These are phyloP conservation scores for Omphalotus guepiniiformis DNA, from an alignment of 768 basidiomycete species.

Conservation along the genomic window DNA sequence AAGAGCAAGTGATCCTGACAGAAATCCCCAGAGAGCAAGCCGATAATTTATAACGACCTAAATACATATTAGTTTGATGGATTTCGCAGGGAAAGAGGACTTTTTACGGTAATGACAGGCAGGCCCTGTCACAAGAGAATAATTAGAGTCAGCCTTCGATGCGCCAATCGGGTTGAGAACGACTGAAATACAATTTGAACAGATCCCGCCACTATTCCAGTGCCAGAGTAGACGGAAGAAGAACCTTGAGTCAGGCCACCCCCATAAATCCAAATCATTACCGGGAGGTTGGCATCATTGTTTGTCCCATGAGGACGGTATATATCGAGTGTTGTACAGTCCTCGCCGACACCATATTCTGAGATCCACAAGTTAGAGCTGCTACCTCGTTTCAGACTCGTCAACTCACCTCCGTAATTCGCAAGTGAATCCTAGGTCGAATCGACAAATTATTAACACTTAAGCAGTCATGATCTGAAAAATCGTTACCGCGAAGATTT, in stretches of 20 bases:
- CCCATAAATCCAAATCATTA: background rate
- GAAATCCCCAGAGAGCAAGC: conserved; percentile 34
- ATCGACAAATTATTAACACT: background rate
- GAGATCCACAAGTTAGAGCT: background rate
- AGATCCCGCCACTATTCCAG: background rate
- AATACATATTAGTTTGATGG: conserved; percentile 15
- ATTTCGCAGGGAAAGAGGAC: background rate
- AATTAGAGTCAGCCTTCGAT: background rate
- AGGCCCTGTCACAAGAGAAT: background rate
- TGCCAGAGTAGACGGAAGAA: background rate
- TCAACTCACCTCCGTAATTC: background rate
- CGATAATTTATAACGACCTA: conserved; percentile 39
- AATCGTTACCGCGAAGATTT: background rate
- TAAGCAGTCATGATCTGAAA: no score
- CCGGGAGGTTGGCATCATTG: background rate
- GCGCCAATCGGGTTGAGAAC: background rate
- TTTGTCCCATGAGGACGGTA: conserved; percentile 28
- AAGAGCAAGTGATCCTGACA: conserved; percentile 14
- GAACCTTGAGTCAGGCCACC: conserved; percentile 9
- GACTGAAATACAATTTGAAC: background rate
- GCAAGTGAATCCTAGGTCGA: background rate
- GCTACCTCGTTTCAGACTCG: background rate
- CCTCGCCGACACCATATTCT: conserved; percentile 21
- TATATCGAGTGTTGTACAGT: conserved; percentile 40
- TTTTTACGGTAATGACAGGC: background rate